phyloP scores from a whole-genome alignment of 2,329 filamentous ascomycete genomes.

The Escovopsis sp. region DNA sequence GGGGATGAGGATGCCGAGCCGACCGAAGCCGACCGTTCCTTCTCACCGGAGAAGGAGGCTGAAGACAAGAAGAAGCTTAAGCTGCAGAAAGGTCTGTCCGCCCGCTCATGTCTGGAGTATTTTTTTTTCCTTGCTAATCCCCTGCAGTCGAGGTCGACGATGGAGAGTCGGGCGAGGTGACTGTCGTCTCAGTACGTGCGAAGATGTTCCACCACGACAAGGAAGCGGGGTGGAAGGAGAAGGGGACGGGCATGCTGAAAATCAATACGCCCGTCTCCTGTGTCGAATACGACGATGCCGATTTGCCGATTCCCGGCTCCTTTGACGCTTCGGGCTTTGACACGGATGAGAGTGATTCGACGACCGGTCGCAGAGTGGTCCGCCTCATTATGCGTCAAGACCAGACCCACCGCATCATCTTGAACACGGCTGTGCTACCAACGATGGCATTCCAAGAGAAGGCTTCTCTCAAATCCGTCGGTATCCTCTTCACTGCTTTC shows the following conservation, averaged over 20 bases:
- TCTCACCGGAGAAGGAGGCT: conserved; percentile 37
- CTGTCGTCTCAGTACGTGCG: conserved; percentile 59
- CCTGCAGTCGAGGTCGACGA: conserved; percentile 56
- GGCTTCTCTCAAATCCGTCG: conserved; percentile 55
- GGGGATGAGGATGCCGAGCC: conserved; percentile 27
- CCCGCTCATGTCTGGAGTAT: neutral
- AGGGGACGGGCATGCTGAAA: conserved; percentile 71
- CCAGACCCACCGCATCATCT: conserved; percentile 69
- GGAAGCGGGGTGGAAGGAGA: conserved; percentile 71
- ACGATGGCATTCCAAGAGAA: conserved; percentile 69
- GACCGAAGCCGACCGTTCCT: conserved; percentile 31
- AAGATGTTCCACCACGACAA: conserved; percentile 74
- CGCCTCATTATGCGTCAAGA: conserved; percentile 86
- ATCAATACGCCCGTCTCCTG: conserved; percentile 56
- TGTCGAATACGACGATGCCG: conserved; percentile 39
- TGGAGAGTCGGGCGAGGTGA: conserved; percentile 72
- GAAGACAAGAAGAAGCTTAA: conserved; percentile 52
- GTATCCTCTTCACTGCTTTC: conserved; percentile 51
- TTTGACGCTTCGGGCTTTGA: conserved; percentile 41
- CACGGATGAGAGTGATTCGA: conserved; percentile 10
- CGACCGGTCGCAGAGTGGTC: conserved; percentile 31
- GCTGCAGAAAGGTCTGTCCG: conserved; percentile 52
- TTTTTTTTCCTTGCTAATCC: neutral
- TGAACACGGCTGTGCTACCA: conserved; percentile 72
- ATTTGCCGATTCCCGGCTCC: conserved; percentile 32